A percentile compares a stretch with the other conserved stretches of the same genome.
Evolutionary conservation across 106 monocot species (phyloP).

Genomic region (Allium fistulosum): DNA sequence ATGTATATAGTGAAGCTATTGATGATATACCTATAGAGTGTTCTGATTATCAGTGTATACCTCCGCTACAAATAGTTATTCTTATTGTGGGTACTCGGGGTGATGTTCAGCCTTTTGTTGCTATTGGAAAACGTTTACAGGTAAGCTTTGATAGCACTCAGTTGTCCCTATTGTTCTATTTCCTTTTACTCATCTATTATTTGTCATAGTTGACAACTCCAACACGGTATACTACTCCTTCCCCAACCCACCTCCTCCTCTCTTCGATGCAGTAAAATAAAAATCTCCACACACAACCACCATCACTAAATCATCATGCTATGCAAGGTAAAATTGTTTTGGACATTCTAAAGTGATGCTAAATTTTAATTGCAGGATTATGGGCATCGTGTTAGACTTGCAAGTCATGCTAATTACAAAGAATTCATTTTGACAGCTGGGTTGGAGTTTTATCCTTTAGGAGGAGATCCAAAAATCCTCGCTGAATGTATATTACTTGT

Average conservation of each 20-base stretch:
- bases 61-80: slow-evolving; percentile 90
- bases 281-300: too few relatives aligned
- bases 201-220: not conserved
- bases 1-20: slow-evolving; percentile 28
- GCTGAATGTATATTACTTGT: slow-evolving; percentile 62
- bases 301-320: too few relatives aligned
- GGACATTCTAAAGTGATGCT: not conserved
- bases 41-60: slow-evolving; percentile 32
- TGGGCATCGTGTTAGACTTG: slow-evolving; percentile 93
- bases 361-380: slow-evolving; percentile 57
- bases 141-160: slow-evolving; percentile 15
- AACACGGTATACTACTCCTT: not conserved
- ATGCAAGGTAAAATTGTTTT: not conserved
- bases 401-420: slow-evolving; percentile 95
- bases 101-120: slow-evolving; percentile 97
- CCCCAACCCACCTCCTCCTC: not conserved
- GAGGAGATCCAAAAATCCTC: slow-evolving; percentile 90
- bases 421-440: slow-evolving; percentile 93
- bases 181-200: not conserved
- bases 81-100: slow-evolving; percentile 97
- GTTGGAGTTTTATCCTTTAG: slow-evolving; percentile 91
- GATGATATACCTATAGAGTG: slow-evolving; percentile 52
- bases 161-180: not conserved
- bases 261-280: too few relatives aligned
- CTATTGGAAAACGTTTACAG: slow-evolving; percentile 95